Base-by-base conservation (phyloP, 805 yeast genomes). In the Candida railenensis region DNA sequence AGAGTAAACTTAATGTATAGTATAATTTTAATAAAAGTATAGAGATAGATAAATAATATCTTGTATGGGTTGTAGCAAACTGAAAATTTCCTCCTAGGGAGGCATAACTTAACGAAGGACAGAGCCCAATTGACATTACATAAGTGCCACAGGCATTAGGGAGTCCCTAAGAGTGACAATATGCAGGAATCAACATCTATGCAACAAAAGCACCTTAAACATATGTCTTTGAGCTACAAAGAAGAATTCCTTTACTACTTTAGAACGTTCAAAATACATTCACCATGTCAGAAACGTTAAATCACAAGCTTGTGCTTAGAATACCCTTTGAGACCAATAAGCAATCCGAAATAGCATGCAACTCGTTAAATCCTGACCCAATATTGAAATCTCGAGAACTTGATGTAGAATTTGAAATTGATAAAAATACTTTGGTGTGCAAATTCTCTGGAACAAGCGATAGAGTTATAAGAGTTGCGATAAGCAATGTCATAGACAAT, bases 381-480 rank as follows among this genome's bases (percentile, higher is more conserved):
- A 82, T 86, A n/a, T 69, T 90, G 50, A 83, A 81, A 57, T 83
- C 84, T 1, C 72, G 77, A 44, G 94, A 88, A 61, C 71, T 89
- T 41, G 60, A 64, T 15, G 83, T 82, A 3, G 53, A 53, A 1
- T 82, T 81, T 50, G 39, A 58, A 4, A 58, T 66, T 0, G 58
- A 67, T 2, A 76, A 61, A 1, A 56, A 53, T 16, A 50, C 49
- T 0, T 67, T 89, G 36, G 48, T 61, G 2, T 77, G 83, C 22
- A 51, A 56, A 1, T 87, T 88, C 53, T 61, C 68, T 5, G 89
- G 89, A 1, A 71, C 73, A 0, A 82, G 87, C 43, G 95, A 87
- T 53, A 70, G 96, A 38, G 83, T 83, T 4, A 76, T 90, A 43
- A 71, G 97, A 50, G 96, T 89, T 4, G 95, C 95, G 7, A 88